Base-by-base conservation (phyloP, 2,329 filamentous ascomycete genomes). In the Colletotrichum sp. region DNA sequence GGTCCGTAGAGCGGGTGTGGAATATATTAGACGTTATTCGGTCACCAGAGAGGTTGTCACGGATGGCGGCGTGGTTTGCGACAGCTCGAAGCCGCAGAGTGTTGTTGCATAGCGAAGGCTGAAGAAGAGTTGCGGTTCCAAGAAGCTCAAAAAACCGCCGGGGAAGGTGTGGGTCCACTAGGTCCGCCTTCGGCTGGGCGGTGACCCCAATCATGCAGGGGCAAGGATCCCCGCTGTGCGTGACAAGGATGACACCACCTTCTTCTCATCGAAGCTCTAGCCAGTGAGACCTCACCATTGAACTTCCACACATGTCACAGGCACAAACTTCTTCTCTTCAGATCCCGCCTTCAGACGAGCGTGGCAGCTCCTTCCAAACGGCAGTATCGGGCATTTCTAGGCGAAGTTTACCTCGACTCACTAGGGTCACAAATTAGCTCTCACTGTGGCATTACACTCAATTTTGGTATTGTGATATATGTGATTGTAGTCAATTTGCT, bases 111-210 rank as follows among this genome's bases (percentile, higher is more conserved):
- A 13, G 62, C 36, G 49, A 60, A 44, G 30, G 44, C 26, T 26
- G 26, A 60, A 69, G 64, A 55, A 49, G 69, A 62, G 68, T 21
- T 72, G 69, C 44, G 62, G 72, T 75, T 55, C 60, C 12, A 75
- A 71, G 52, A 75, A 71, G 69, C 55, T 72, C 65, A 52, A 76
- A 59, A 75, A 60, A 68, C 10, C 55, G 73, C 32, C 57, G 70
- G 63, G 32, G 16, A 34, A 24, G 18, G 26, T 52, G 44, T 76
- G 73, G 73, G 44, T 9, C 32, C 21, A 6, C 15, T 28, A 30
- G 57, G 13, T 68, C 72, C 36, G 69, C 68, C 59, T 65, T 13
- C 13, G 39, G 28, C 32, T 70, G 57, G 52, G 59, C 49, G 18
- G 49, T 39, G 49, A 55, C 64, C 52, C 26, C 57, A 21, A 28